Base-by-base conservation (phyloP, 163 green algal species). In the Scenedesmus sp. region DNA sequence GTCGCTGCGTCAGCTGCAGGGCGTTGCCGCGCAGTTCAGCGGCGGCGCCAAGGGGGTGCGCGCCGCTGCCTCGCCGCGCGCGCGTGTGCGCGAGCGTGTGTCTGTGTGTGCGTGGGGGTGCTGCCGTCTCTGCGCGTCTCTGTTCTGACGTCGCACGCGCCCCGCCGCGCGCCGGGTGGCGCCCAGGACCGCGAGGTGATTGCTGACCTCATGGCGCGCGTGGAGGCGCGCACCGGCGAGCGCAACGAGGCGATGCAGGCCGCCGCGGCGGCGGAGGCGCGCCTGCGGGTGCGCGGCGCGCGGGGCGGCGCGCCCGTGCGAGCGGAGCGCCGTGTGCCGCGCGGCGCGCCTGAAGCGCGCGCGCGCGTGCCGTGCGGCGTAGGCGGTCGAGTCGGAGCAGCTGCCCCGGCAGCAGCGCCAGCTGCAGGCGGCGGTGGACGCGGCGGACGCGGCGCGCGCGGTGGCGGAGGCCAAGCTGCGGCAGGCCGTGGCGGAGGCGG, bases 191-290 rank as follows among this genome's bases (percentile, higher is more conserved):
- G 60, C 11, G 71, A 80, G 29, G 44, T 71, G 9, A 31, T 80
- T 22, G 39, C 58, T 71, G 71, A 72, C 11, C 39, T 72, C 2
- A 74, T 81, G 60, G 36, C 33, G 15, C 34, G 56, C n/a, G 31
- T 81, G 31, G 74, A 81, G 44, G 22, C 26, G 48, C 64, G 74
- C 33, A 81, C 74, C 9, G 53, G 34, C 2, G 74, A 81, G 42
- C 74, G 62, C 24, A 60, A 81, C 60, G 63, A 81, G 18, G 74
- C 74, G 17, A 31, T 69, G 74, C 31, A 45, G 20, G 31, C 33
- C 1, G 63, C 63, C 6, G 74, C 74, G 17, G 63, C 74, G 51
- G 60, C 63, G 0, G 62, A 75, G 36, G 74, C 34, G 7, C 11
- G 51, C 9, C 31, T 62, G 45, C 72, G 72, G 72, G 71, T 79